These are phyloP conservation scores for Hypericum perforatum DNA, from an alignment of 345 rosid genomes.

Conservation along the genomic window DNA sequence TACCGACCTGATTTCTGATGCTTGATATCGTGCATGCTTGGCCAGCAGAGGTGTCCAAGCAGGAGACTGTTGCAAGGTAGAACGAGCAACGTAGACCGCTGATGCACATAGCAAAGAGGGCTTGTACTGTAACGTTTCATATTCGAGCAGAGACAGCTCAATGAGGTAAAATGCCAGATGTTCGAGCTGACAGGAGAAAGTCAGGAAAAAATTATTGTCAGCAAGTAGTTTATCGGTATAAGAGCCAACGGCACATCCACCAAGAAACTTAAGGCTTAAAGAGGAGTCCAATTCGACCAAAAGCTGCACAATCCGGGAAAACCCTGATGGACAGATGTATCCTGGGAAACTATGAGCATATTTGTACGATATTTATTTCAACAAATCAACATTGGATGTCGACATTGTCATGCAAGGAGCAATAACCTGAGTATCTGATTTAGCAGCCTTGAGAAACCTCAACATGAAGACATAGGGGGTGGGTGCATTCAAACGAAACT, in stretches of 20 bases:
- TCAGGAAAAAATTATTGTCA: too few relatives aligned
- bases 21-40: slow-evolving; percentile 51
- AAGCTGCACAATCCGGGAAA: too few relatives aligned
- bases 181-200: slow-evolving; percentile 44
- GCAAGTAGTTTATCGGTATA: too few relatives aligned
- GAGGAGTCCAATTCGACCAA: too few relatives aligned
- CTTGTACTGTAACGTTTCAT: slow-evolving; percentile 69
- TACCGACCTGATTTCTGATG: slow-evolving; percentile 51
- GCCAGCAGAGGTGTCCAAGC: slow-evolving; percentile 65
- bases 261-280: too few relatives aligned
- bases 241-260: too few relatives aligned
- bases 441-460: slow-evolving; percentile 92
- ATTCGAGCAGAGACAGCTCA: slow-evolving; percentile 74
- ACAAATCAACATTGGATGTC: too few relatives aligned
- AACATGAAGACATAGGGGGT: slow-evolving; percentile 91
- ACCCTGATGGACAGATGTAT: too few relatives aligned
- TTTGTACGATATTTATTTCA: too few relatives aligned
- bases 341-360: too few relatives aligned
- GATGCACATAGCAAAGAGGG: slow-evolving; percentile 86
- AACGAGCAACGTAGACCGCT: slow-evolving; percentile 68
- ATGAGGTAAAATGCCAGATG: slow-evolving; percentile 77
- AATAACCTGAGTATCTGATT: slow-evolving; percentile 56
- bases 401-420: too few relatives aligned
- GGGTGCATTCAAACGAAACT: slow-evolving; percentile 75
- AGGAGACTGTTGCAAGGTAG: slow-evolving; percentile 55